Evolutionary conservation across 1,284 basidiomycete species (phyloP), one percentile per base, ranked within the genome.

Genomic region (Ustanciosporium gigantosporum): DNA sequence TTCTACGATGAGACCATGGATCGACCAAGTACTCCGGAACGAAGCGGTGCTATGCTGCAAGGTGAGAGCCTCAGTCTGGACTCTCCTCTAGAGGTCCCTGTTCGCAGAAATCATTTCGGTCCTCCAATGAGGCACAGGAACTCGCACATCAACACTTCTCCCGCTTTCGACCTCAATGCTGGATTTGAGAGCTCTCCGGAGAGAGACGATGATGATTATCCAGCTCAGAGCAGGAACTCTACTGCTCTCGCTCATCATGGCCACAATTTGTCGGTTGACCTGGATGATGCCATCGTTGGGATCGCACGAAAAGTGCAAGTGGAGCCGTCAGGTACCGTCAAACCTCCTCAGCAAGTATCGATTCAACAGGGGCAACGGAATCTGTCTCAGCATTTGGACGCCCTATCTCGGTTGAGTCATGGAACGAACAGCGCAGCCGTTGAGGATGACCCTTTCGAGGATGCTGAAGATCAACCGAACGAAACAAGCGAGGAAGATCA

Each of bases 61-160:
- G 29, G n/a, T 50, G n/a, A 46, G 25, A 35, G 23, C 7, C 42
- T 62, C 35, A 47, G 38, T 27, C 42, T 62, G 19, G 48, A 64
- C 16, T 52, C 52, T 15, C 51, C 58, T 3, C 38, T 51, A 37
- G 56, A 73, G 40, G 53, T 67, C 5, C 70, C 69, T 1, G 51
- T 56, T 14, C 59, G 66, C 17, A 53, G 68, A 15, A 47, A 43
- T 1, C 38, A 56, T n/a, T 16, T 27, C 2, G 44, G 39, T 25
- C 55, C 42, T 6, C 65, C 65, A 6, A 68, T 73, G 61, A 53
- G 69, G 31, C 71, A 73, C 44, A 41, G 69, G 14, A 72, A 64
- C 31, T 45, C 49, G 8, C 71, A 73, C 45, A 61, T 62, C 48
- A 72, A 65, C 46, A 60, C 58, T 2, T 66, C 60, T 29, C 71